Percentiles rank a stretch among this genome's conserved stretches.
phyloP scores from a whole-genome alignment of 2,329 filamentous ascomycete species.

The Cercospora sesami region DNA sequence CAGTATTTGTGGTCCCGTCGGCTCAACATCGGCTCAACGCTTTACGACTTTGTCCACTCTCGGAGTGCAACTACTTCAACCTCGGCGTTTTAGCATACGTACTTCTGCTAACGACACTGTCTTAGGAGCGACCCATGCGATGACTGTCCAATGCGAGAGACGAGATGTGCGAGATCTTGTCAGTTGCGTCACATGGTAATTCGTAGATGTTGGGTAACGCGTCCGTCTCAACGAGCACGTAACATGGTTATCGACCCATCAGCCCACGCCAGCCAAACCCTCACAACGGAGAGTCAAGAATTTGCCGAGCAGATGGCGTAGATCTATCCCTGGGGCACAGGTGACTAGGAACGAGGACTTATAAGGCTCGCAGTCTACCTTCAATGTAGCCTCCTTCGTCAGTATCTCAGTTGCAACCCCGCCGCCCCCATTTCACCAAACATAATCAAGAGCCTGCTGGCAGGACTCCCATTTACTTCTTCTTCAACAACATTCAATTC shows the following conservation, averaged over 20 bases:
- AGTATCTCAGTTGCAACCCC: background rate
- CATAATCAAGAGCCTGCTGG: constrained; percentile 1
- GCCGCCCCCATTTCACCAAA: background rate
- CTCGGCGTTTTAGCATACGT: constrained; percentile 1
- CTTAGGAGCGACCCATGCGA: background rate
- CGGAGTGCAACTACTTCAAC: background rate
- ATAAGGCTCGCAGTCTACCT: background rate
- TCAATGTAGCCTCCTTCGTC: background rate
- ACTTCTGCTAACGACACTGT: background rate
- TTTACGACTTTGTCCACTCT: background rate
- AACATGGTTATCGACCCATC: background rate
- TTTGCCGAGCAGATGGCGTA: background rate
- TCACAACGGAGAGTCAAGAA: background rate
- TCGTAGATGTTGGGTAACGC: background rate
- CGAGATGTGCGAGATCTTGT: background rate
- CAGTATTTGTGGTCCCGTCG: background rate
- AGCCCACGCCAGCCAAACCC: background rate
- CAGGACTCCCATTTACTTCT: background rate
- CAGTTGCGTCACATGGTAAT: background rate
- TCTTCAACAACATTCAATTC: background rate
- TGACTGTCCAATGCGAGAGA: background rate
- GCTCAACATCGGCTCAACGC: background rate
- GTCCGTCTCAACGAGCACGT: background rate
- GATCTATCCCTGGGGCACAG: background rate
- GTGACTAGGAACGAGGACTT: background rate